Evolutionary conservation across 2,329 filamentous ascomycete species (phyloP).

Genomic region (Colletotrichum sp.): DNA sequence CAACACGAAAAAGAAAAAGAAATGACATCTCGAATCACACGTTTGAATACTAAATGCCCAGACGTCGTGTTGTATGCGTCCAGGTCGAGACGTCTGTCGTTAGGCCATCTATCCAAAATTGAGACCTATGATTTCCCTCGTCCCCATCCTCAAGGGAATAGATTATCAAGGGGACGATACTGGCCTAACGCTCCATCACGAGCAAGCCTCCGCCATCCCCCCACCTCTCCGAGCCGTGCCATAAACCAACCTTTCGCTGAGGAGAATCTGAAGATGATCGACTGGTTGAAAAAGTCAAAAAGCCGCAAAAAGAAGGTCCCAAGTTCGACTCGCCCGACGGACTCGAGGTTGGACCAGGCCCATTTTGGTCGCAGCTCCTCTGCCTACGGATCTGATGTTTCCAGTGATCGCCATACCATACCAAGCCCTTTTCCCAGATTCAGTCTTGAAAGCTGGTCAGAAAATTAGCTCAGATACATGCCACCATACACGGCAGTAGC

Average conservation of each 20-base stretch:
- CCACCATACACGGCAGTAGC: too few relatives aligned
- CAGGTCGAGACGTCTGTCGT: too few relatives aligned
- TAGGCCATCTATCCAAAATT: too few relatives aligned
- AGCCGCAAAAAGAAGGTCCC: not conserved
- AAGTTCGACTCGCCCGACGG: not conserved
- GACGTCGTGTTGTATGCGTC: too few relatives aligned
- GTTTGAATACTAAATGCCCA: too few relatives aligned
- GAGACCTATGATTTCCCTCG: too few relatives aligned
- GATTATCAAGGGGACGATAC: too few relatives aligned
- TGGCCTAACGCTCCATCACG: too few relatives aligned
- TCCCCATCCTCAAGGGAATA: too few relatives aligned
- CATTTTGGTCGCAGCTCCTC: not conserved
- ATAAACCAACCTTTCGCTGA: not conserved
- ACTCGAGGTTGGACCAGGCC: not conserved
- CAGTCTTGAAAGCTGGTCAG: fast-evolving
- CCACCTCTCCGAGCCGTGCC: not conserved
- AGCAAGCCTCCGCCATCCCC: too few relatives aligned
- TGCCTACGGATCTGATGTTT: not conserved
- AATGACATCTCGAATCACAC: too few relatives aligned
- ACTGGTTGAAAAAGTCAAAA: not conserved
- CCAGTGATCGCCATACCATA: not conserved
- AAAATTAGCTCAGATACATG: not conserved
- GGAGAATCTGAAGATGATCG: not conserved
- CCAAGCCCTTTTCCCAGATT: not conserved
- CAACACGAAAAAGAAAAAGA: too few relatives aligned